phyloP scores from a whole-genome alignment of 2,329 filamentous ascomycete species.

The Fusarium euwallaceae region DNA sequence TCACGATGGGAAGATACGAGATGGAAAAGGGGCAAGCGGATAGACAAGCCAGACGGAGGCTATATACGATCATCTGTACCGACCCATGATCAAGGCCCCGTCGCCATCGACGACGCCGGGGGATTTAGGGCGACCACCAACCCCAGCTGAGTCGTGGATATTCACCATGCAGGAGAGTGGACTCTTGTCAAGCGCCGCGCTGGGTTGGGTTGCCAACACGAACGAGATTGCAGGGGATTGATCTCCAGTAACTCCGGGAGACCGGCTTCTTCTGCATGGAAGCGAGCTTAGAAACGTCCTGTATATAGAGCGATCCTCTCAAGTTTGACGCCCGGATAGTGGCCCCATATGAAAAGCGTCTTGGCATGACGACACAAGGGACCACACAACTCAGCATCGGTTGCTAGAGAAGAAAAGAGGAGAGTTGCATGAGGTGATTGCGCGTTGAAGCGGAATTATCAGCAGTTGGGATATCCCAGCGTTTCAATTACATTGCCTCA shows the following conservation, averaged over 20 bases:
- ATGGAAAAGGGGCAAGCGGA: not conserved
- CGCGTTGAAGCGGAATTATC: slow-evolving; percentile 1
- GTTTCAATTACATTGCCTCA: not conserved
- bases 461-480: not conserved
- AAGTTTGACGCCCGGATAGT: not conserved
- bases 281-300: not conserved
- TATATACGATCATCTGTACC: slow-evolving; percentile 34
- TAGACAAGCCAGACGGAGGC: not conserved
- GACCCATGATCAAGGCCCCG: not conserved
- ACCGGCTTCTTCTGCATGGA: not conserved
- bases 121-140: slow-evolving; percentile 3
- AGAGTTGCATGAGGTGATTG: slow-evolving; percentile 33
- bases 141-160: slow-evolving; percentile 17
- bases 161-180: slow-evolving; percentile 26
- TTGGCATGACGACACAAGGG: not conserved
- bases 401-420: not conserved
- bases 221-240: slow-evolving; percentile 7
- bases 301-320: not conserved
- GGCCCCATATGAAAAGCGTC: not conserved
- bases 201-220: slow-evolving; percentile 3
- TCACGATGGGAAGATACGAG: slow-evolving; percentile 20
- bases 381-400: not conserved
- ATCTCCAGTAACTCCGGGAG: not conserved
- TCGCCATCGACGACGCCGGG: slow-evolving; percentile 8
- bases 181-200: not conserved